These are phyloP conservation scores for Aspergillus homomorphus DNA, from an alignment of 495 filamentous ascomycete species.

Conservation along the genomic window DNA sequence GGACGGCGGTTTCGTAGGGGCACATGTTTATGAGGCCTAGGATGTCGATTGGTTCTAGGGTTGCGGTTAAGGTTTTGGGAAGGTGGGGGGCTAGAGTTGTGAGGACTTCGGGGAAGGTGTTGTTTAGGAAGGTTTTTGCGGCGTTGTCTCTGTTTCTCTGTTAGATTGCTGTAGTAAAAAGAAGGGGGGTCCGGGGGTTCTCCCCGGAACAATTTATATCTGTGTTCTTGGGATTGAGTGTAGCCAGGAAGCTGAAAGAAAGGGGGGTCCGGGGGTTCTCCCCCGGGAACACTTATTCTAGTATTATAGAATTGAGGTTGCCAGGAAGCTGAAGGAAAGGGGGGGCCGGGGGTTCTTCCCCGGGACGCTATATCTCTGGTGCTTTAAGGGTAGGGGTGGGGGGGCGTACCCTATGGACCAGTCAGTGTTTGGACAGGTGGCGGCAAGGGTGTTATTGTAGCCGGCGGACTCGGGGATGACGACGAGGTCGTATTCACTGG, in stretches of 20 bases:
- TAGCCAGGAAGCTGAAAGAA: too few species aligned
- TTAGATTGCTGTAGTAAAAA: not conserved
- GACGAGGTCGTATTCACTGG: constrained; percentile 39
- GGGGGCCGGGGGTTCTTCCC: too few species aligned
- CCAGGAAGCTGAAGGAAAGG: too few species aligned
- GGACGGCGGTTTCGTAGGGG: constrained; percentile 30
- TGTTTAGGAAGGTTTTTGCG: constrained; percentile 24
- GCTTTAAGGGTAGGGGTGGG: not conserved
- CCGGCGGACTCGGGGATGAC: constrained; percentile 45
- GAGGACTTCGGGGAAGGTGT: constrained; percentile 25
- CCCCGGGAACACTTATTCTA: too few species aligned
- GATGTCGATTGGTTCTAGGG: constrained; percentile 48
- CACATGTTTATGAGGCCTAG: constrained; percentile 53
- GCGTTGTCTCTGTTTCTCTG: constrained; percentile 33
- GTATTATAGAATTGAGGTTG: too few species aligned
- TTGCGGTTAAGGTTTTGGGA: constrained; percentile 32
- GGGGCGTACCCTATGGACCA: too few species aligned
- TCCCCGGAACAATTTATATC: too few species aligned
- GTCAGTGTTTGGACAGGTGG: constrained; percentile 30
- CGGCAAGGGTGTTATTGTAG: constrained; percentile 50
- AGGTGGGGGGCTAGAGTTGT: constrained; percentile 35
- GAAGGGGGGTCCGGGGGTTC: too few species aligned
- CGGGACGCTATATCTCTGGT: too few species aligned
- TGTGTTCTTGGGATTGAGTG: too few species aligned
- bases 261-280: too few species aligned